Conservation (phyloP, 1,284 basidiomycete genomes). For the Tilletiopsis washingtonensis region DNA sequence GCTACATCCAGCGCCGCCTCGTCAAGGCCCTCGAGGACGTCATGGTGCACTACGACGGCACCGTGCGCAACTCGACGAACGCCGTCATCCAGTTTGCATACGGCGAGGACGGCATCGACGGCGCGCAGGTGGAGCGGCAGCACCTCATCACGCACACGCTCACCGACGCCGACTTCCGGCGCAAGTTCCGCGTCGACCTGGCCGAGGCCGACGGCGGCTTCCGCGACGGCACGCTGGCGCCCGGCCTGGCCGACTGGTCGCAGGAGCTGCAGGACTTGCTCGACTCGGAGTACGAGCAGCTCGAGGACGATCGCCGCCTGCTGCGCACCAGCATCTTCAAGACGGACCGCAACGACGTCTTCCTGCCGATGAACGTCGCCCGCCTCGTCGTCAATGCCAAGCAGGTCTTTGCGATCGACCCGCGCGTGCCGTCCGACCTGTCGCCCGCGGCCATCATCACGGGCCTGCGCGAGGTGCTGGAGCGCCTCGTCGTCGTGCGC, state of each 20-base stretch:
- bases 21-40: slow-evolving; percentile 98
- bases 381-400: slow-evolving; percentile 92
- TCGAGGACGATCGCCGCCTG: slow-evolving; percentile 65
- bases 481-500: slow-evolving; percentile 60
- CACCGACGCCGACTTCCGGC: slow-evolving; percentile 75
- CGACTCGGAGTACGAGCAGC: slow-evolving; percentile 76
- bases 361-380: slow-evolving; percentile 61
- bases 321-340: slow-evolving; percentile 76
- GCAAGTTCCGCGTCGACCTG: slow-evolving; percentile 86
- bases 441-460: slow-evolving; percentile 80
- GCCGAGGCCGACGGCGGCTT: slow-evolving; percentile 49
- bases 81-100: slow-evolving; percentile 87
- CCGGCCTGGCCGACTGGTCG: slow-evolving; percentile 87
- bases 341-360: slow-evolving; percentile 61
- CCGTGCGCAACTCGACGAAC: slow-evolving; percentile 77
- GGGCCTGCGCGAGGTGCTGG: slow-evolving; percentile 53
- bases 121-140: slow-evolving; percentile 93
- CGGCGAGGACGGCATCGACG: slow-evolving; percentile 98
- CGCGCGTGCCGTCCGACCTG: slow-evolving; percentile 83
- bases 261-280: slow-evolving; percentile 75
- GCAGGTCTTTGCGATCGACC: slow-evolving; percentile 96
- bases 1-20: slow-evolving; percentile 94
- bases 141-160: slow-evolving; percentile 80
- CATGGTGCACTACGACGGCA: slow-evolving; percentile 95
- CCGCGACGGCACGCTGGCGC: slow-evolving; percentile 65